phyloP scores from a whole-genome alignment of 108 stramenopile species.

The Skeletonema tropicum region DNA sequence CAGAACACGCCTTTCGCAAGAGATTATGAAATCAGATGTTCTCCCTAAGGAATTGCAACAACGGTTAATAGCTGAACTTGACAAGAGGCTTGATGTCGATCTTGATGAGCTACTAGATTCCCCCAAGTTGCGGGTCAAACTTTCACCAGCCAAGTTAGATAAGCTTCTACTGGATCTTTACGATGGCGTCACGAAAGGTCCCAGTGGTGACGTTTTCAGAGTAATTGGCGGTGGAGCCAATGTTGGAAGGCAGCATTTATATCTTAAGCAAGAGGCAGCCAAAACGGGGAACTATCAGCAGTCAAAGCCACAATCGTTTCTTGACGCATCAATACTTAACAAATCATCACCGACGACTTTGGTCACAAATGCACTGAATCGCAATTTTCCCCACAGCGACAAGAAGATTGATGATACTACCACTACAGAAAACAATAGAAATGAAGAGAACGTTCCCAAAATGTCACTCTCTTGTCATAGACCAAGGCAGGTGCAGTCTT shows the following conservation, averaged over 20 bases:
- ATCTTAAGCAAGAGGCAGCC: slow-evolving; percentile 63
- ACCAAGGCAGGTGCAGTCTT: neutral
- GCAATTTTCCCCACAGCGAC: slow-evolving; percentile 23
- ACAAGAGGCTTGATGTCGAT: slow-evolving; percentile 83
- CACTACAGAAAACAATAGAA: slow-evolving; percentile 2
- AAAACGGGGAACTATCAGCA: slow-evolving; percentile 23
- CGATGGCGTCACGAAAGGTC: slow-evolving; percentile 64
- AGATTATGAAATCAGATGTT: slow-evolving; percentile 72
- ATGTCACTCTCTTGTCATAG: slow-evolving; percentile 31
- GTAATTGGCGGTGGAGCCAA: slow-evolving; percentile 78
- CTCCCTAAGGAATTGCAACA: slow-evolving; percentile 70
- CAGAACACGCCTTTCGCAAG: slow-evolving; percentile 65
- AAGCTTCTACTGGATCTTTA: slow-evolving; percentile 77
- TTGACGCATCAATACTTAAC: slow-evolving; percentile 3
- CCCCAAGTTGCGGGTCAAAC: slow-evolving; percentile 72
- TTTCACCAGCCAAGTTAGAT: slow-evolving; percentile 91
- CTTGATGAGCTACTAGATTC: slow-evolving; percentile 72
- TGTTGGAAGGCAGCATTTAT: slow-evolving; percentile 75
- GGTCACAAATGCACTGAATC: slow-evolving; percentile 41
- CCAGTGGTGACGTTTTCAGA: slow-evolving; percentile 77
- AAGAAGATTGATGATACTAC: neutral
- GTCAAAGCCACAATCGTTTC: neutral
- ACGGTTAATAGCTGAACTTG: slow-evolving; percentile 67
- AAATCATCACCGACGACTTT: slow-evolving; percentile 23
- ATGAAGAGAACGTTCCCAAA: slow-evolving; percentile 27